phyloP scores from a whole-genome alignment of 1,284 basidiomycete genomes.

The Trichosporon asahii region DNA sequence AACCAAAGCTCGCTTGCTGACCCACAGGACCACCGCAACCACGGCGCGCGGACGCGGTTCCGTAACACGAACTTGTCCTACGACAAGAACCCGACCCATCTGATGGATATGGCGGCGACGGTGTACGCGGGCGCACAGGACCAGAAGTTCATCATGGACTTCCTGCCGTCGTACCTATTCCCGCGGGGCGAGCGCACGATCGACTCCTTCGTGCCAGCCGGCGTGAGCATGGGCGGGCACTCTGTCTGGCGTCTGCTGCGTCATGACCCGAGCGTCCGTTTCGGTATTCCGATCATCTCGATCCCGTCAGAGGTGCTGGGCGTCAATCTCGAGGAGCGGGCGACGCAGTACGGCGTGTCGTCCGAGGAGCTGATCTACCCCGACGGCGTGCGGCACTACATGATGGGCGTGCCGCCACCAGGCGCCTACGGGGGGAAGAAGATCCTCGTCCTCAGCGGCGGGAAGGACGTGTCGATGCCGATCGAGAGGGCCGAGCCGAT shows the following conservation, averaged over 20 bases:
- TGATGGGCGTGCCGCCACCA: conserved; percentile 55
- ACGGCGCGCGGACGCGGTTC: conserved; percentile 62
- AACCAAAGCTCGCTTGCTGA: not conserved
- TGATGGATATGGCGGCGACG: conserved; percentile 67
- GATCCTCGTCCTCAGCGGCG: conserved; percentile 65
- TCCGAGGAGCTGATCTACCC: conserved; percentile 59
- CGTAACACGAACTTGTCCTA: conserved; percentile 60
- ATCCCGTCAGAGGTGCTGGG: conserved; percentile 63
- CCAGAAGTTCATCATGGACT: conserved; percentile 74
- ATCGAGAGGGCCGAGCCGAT: conserved; percentile 12
- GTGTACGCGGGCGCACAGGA: conserved; percentile 70
- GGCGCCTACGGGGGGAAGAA: conserved; percentile 63
- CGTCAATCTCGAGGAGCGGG: conserved; percentile 55
- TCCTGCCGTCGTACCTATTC: conserved; percentile 71
- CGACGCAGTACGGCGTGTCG: conserved; percentile 45
- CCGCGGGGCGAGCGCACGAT: conserved; percentile 65
- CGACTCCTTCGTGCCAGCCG: conserved; percentile 61
- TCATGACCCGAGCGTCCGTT: conserved; percentile 62
- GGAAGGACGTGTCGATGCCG: conserved; percentile 46
- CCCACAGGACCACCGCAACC: conserved; percentile 72
- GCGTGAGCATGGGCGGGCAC: conserved; percentile 54
- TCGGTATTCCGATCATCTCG: conserved; percentile 69
- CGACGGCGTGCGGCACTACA: conserved; percentile 53
- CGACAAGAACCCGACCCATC: conserved; percentile 62
- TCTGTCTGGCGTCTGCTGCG: conserved; percentile 12